A percentile compares a stretch with the other conserved stretches of the same genome.
These are phyloP conservation scores for Gloeopeniophorella convolvens DNA, from an alignment of 768 basidiomycete genomes.

Conservation along the genomic window DNA sequence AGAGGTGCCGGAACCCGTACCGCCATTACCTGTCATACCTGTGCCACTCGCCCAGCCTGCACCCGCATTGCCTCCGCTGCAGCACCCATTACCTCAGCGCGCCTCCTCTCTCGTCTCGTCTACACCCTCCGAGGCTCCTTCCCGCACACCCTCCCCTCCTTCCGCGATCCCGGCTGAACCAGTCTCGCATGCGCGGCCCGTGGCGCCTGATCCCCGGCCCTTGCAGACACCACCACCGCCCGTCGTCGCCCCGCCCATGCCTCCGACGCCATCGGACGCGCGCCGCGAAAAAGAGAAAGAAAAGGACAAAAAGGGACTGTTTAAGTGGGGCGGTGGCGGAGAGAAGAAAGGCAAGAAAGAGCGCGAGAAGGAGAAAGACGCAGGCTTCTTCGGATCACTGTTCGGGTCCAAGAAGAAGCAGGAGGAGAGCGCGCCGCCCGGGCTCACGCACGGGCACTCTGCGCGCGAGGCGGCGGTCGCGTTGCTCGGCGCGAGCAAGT, in stretches of 20 bases:
- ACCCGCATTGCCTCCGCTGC: constrained; percentile 8
- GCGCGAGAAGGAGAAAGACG: constrained; percentile 62
- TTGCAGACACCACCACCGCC: constrained; percentile 11
- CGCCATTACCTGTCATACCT: constrained; percentile 1
- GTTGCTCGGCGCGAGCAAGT: constrained; percentile 77
- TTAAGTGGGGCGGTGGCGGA: constrained; percentile 37
- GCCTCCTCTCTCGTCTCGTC: constrained; percentile 35
- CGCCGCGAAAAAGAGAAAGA: constrained; percentile 65
- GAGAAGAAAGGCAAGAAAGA: constrained; percentile 46
- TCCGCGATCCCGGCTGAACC: constrained; percentile 3
- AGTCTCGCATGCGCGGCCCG: background rate
- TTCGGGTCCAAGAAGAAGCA: constrained; percentile 87
- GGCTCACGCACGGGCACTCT: constrained; percentile 32
- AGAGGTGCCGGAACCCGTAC: background rate
- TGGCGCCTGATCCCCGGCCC: constrained; percentile 18
- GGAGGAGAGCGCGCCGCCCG: constrained; percentile 49
- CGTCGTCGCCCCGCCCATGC: background rate
- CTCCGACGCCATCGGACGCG: constrained; percentile 39
- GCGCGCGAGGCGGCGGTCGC: constrained; percentile 86
- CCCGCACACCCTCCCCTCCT: constrained; percentile 55
- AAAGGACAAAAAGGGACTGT: constrained; percentile 51
- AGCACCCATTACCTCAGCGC: constrained; percentile 17
- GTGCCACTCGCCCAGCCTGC: background rate
- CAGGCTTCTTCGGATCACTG: constrained; percentile 86
- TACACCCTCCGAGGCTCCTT: constrained; percentile 31